Base-by-base conservation (phyloP, 2,329 filamentous ascomycete genomes). In the Lasiodiplodia sp. region DNA sequence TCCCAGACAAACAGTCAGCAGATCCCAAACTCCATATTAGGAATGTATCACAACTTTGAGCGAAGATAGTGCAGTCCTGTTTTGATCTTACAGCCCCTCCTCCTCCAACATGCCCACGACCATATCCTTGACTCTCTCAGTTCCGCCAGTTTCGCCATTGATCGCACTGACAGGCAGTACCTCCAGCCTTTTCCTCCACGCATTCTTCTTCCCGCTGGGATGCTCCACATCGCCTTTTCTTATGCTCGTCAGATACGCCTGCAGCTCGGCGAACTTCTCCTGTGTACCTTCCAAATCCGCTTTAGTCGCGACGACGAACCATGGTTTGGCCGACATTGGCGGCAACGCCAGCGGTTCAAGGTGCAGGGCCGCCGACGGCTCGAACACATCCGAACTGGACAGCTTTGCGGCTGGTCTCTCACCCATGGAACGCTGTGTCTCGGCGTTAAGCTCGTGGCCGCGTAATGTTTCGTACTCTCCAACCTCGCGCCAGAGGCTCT, bases 231-330 rank as follows among this genome's bases (percentile, higher is more conserved):
- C 80, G 1, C 91, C 90, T 0, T 82, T 83, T 64, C 87, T 87
- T 28, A 98, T 86, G 4, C 82, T 83, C 4, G 87, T 84, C 4
- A 99, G 81, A 79, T 97, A 97, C 10, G 81, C 80, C 72, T 89
- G 89, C 72, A 99, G 82, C 64, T 82, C 80, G 44, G 79, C 80
- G 78, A 93, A 99, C 76, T 96, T 96, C 28, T 89, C 87, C 78
- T 94, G 87, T 2, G 96, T 97, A 3, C 87, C 87, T 3, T 90
- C 88, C 67, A 97, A 78, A 78, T 98, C 95, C 0, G 93, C 94
- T 81, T 98, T 98, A 23, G 94, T 97, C 1, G 93, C 95, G 53
- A 97, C 90, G 5, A 97, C 94, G 75, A 97, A 96, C 96, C 96
- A 99, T 0, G 96, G 94, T 82, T 99, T 99, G 40, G 88, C 88